These are phyloP conservation scores for Suillus plorans DNA, from an alignment of 768 basidiomycete species.

Conservation along the genomic window DNA sequence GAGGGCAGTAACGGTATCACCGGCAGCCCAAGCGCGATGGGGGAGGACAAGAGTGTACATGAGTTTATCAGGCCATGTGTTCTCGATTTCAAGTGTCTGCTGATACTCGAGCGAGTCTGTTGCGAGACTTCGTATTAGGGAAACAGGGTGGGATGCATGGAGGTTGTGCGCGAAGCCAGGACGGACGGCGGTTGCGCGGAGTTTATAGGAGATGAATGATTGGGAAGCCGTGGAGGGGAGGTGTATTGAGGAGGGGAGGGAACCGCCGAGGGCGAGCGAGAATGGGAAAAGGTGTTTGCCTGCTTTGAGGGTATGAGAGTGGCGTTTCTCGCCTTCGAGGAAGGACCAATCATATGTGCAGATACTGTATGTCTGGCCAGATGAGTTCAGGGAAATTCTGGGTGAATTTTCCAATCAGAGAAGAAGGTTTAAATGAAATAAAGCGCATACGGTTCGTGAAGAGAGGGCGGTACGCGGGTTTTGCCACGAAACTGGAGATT, in stretches of 20 bases:
- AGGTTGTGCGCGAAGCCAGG: conserved; percentile 73
- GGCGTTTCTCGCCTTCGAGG: conserved; percentile 77
- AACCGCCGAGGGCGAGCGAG: conserved; percentile 80
- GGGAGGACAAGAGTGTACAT: conserved; percentile 95
- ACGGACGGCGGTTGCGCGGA: conserved; percentile 81
- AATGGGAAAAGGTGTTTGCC: conserved; percentile 94
- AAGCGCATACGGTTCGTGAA: conserved; percentile 58
- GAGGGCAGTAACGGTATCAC: conserved; percentile 77
- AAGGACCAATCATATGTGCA: conserved; percentile 92
- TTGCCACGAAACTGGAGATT: conserved; percentile 85
- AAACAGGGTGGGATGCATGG: conserved; percentile 58
- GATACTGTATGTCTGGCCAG: conserved; percentile 56
- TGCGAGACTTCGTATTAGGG: conserved; percentile 71
- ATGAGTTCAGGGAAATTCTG: conserved; percentile 22
- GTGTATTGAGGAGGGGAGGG: conserved; percentile 73
- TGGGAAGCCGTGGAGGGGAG: conserved; percentile 52
- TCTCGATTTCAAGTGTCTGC: conserved; percentile 93
- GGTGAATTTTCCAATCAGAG: background rate
- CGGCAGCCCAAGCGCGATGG: conserved; percentile 94
- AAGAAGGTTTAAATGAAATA: conserved; percentile 11
- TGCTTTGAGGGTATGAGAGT: conserved; percentile 91
- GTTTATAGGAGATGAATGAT: conserved; percentile 81
- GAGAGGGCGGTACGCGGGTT: conserved; percentile 61
- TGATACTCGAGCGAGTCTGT: conserved; percentile 91
- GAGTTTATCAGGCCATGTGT: conserved; percentile 96